Percentiles rank a stretch among this genome's conserved stretches.
phyloP scores from a whole-genome alignment of 208 protist species.

The Wallacemonas sp. region DNA sequence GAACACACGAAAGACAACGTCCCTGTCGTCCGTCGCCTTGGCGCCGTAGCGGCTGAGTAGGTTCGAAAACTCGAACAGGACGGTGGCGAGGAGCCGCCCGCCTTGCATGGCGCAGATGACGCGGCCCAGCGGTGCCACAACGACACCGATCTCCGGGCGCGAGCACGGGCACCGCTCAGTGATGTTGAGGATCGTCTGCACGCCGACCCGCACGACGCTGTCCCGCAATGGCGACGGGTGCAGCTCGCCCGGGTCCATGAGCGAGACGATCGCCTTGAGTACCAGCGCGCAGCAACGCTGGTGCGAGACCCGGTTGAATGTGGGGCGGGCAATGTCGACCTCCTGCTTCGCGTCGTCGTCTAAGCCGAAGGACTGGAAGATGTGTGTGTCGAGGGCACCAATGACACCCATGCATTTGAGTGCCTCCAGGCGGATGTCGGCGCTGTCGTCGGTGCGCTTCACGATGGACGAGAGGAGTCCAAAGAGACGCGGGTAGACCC shows the following conservation, averaged over 20 bases:
- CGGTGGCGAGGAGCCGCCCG: constrained; percentile 54
- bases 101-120: constrained; percentile 48
- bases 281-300: constrained; percentile 74
- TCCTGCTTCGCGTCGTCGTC: constrained; percentile 27
- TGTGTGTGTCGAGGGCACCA: constrained; percentile 75
- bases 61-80: constrained; percentile 74
- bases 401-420: constrained; percentile 76
- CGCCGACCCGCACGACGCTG: constrained; percentile 44
- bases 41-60: constrained; percentile 67
- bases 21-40: constrained; percentile 37
- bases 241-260: constrained; percentile 57
- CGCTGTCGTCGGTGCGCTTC: constrained; percentile 61
- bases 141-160: constrained; percentile 53
- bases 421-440: constrained; percentile 77
- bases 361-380: constrained; percentile 64
- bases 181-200: constrained; percentile 84
- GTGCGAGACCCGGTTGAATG: constrained; percentile 48
- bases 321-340: constrained; percentile 6
- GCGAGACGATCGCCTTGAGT: constrained; percentile 51
- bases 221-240: constrained; percentile 29
- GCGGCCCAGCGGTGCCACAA: constrained; percentile 60
- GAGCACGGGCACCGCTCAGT: constrained; percentile 66
- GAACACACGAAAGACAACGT: constrained; percentile 63
- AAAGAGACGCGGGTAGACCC: constrained; percentile 73
- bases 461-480: constrained; percentile 61